phyloP scores from a whole-genome alignment of 83 land plant genomes.

The Diphasiastrum complanatum region DNA sequence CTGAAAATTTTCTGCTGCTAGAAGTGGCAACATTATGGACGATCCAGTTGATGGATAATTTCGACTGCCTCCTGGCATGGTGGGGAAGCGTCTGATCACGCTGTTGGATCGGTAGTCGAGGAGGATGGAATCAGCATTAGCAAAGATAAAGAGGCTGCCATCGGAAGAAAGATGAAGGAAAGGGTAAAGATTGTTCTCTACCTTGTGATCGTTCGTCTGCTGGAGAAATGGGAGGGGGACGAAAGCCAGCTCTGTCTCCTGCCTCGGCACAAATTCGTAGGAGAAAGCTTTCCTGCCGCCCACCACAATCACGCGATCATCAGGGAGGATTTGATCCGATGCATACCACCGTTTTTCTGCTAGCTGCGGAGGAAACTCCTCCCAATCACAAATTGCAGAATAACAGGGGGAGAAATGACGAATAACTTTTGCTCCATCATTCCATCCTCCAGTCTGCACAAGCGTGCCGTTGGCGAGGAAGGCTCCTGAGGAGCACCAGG shows the following conservation, averaged over 20 bases:
- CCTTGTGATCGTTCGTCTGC: neutral
- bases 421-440: conserved; percentile 20
- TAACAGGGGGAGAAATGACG: conserved; percentile 19
- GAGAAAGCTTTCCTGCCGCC: conserved; percentile 22
- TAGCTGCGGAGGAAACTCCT: conserved; percentile 11
- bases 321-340: conserved; percentile 31
- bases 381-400: conserved; percentile 17
- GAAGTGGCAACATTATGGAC: conserved; percentile 18
- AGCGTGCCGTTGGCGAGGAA: conserved; percentile 45
- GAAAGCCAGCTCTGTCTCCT: no score
- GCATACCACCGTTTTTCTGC: conserved; percentile 27
- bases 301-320: conserved; percentile 28
- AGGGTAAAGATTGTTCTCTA: conserved; percentile 10
- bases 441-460: conserved; percentile 26
- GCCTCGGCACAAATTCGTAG: conserved; percentile 35
- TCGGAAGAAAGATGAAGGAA: conserved; percentile 10
- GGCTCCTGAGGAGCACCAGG: conserved; percentile 74
- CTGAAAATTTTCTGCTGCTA: conserved; percentile 1
- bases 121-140: conserved; percentile 3
- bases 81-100: conserved; percentile 3
- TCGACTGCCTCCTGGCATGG: conserved; percentile 9
- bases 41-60: conserved; percentile 21
- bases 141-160: conserved; percentile 7
- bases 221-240: neutral
- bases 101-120: neutral